These are phyloP conservation scores for Metarhizium guizhouense DNA, from an alignment of 2,329 filamentous ascomycete genomes.

Conservation along the genomic window DNA sequence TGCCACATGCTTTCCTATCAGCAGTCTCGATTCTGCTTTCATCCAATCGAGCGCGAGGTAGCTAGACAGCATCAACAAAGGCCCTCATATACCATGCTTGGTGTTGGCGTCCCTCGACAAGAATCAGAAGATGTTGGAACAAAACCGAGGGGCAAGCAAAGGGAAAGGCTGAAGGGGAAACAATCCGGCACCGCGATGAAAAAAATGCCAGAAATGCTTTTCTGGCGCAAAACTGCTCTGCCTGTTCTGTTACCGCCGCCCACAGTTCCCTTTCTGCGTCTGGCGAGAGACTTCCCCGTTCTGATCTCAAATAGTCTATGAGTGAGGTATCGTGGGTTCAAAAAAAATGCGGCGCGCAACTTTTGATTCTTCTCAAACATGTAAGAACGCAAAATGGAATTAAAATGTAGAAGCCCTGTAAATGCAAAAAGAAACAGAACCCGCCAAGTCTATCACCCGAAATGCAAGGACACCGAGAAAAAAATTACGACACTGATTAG, in stretches of 20 bases:
- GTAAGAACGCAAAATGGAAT: slow-evolving; percentile 8
- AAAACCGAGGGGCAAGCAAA: not conserved
- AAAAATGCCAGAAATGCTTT: slow-evolving; percentile 3
- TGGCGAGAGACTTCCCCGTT: slow-evolving; percentile 18
- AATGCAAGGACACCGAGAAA: slow-evolving; percentile 34
- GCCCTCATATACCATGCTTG: not conserved
- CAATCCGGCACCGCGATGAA: slow-evolving; percentile 2
- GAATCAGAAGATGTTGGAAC: not conserved
- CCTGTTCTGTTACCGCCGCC: not conserved
- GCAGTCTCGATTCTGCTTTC: not conserved
- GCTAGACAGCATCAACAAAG: not conserved
- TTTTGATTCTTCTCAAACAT: slow-evolving; percentile 37
- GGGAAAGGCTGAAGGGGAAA: not conserved
- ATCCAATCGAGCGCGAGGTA: not conserved
- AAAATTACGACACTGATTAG: slow-evolving; percentile 16
- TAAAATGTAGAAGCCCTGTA: slow-evolving; percentile 28
- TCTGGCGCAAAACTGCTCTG: slow-evolving; percentile 4
- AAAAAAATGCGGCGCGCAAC: slow-evolving; percentile 24
- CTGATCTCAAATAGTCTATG: slow-evolving; percentile 32
- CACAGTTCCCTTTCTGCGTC: slow-evolving; percentile 14
- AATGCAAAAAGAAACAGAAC: slow-evolving; percentile 34
- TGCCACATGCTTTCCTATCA: not conserved
- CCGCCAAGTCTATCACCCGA: slow-evolving; percentile 43
- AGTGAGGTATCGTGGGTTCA: slow-evolving; percentile 40
- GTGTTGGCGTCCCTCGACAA: not conserved